Percentiles rank a stretch among this genome's conserved stretches.
These are phyloP conservation scores for Pseudotsuga menziesii DNA, from an alignment of 75 land plant species.

Conservation along the genomic window DNA sequence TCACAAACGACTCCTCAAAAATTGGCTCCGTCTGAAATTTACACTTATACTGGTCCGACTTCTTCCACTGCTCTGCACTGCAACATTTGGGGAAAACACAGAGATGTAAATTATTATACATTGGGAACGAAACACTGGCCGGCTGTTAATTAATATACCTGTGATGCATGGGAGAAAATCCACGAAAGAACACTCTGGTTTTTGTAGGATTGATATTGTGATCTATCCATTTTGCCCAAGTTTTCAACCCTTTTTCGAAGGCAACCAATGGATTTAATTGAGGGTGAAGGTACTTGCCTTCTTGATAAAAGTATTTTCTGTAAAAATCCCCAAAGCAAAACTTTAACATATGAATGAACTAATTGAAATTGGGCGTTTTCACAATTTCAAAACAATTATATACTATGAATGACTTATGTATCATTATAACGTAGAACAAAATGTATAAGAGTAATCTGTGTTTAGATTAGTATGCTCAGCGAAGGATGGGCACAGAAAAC, in stretches of 20 bases:
- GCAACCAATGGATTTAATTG: slow-evolving; percentile 59
- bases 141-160: slow-evolving; percentile 32
- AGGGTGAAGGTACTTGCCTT: slow-evolving; percentile 24
- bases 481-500: too few relatives aligned
- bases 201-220: slow-evolving; percentile 42
- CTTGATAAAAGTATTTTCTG: slow-evolving; percentile 53
- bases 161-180: slow-evolving; percentile 77
- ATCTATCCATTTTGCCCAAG: slow-evolving; percentile 77
- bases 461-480: too few relatives aligned
- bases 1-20: not conserved
- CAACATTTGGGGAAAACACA: not conserved
- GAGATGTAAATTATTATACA: too few relatives aligned
- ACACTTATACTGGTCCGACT: slow-evolving; percentile 18
- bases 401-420: too few relatives aligned
- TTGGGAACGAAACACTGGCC: too few relatives aligned
- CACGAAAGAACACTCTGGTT: slow-evolving; percentile 73
- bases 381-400: too few relatives aligned
- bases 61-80: slow-evolving; percentile 29
- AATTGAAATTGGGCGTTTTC: too few relatives aligned
- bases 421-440: too few relatives aligned
- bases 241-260: slow-evolving; percentile 45
- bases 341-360: not conserved
- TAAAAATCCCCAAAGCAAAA: not conserved
- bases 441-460: too few relatives aligned
- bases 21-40: not conserved